Base-by-base conservation (phyloP, 2,329 filamentous ascomycete species). In the Fusarium mangiferae region DNA sequence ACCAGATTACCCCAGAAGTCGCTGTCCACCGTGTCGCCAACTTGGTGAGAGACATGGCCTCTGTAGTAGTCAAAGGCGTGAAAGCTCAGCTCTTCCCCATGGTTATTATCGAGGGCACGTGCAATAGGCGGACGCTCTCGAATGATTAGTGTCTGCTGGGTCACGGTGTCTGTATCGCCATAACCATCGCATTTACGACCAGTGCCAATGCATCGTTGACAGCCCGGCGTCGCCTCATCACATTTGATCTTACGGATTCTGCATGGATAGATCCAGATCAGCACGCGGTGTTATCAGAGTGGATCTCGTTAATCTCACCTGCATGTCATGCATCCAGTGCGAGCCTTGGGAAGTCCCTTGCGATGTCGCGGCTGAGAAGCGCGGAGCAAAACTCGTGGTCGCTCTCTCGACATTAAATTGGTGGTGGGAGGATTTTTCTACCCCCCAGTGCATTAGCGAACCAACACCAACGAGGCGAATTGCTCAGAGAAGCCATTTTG, bases 231-330 rank as follows among this genome's bases (percentile, higher is more conserved):
- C 3, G 10, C 33, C 28, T 69, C 66, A 6, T 69, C 66, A 7
- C 66, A 69, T 49, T 69, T 69, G 7, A 69, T 36, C 39, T 63
- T 69, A 11, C 66, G 66, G 7, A 61, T 42, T 63, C 66, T 69
- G 7, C 7, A 7, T 6, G 22, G 9, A 12, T 15, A 5, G n/a
- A 36, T 45, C 15, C 8, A 33, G 8, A 18, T 33, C 46, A 56
- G 48, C 20, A 38, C 3, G 6, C 9, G 10, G 28, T 28, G 9
- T 30, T 26, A 22, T 20, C 14, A 9, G 7, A 8, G 22, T 26
- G 10, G n/a, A 28, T 28, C 28, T 18, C 6, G 5, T 24, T 6
- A 7, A 39, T 62, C 49, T 56, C 35, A 68, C 66, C 59, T 69
- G 56, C 63, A 69, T 12, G 55, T 69, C n/a, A 49, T 33, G 26